Evolutionary conservation across 352 stramenopile genomes (phyloP), one percentile per base, ranked within the genome.

Genomic region (Phytophthora idaei): DNA sequence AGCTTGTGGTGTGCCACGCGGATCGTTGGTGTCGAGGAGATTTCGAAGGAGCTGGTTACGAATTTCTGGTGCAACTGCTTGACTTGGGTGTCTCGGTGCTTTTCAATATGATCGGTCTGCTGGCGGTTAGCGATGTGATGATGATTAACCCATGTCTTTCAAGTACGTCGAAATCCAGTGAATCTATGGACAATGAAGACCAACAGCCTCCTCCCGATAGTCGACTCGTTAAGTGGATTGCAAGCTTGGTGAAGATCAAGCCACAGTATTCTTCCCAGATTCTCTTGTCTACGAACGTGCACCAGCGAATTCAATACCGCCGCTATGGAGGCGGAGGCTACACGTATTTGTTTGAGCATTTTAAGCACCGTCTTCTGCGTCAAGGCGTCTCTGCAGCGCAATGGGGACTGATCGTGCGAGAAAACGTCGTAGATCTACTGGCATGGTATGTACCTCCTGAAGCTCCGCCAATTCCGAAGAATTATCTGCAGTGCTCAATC

Each of bases 401-500:
- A 46, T 89, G 80, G 73, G 34, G 74, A 5, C 65, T 81, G 15
- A 68, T 95, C 32, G 69, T 78, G 25, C 52, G 60, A 15, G 9
- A 48, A 14, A 92, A 88, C 41, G 64, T 82, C 9, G 61, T 90
- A 8, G 12, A 63, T 5, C 59, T 95, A 17, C 55, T 94, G 21
- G 59, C 65, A 44, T 92, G 87, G 80, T 95, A 93, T 62, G 62
- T 73, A 8, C 55, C 85, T 34, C 87, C 84, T 27, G 72, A 72
- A 21, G 64, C 70, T n/a, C 74, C 83, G 0, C 73, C 69, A 15
- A 77, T 88, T 55, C 85, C 85, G 28, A 93, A 94, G 57, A 74
- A 91, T 56, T 93, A 83, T 41, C 58, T 94, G 36, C 69, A 78
- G 44, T 95, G 87, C 69, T 92, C 76, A 27, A 90, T 95, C 59